phyloP scores from a whole-genome alignment of 2,329 filamentous ascomycete species.

The Aspergillus sclerotialis region DNA sequence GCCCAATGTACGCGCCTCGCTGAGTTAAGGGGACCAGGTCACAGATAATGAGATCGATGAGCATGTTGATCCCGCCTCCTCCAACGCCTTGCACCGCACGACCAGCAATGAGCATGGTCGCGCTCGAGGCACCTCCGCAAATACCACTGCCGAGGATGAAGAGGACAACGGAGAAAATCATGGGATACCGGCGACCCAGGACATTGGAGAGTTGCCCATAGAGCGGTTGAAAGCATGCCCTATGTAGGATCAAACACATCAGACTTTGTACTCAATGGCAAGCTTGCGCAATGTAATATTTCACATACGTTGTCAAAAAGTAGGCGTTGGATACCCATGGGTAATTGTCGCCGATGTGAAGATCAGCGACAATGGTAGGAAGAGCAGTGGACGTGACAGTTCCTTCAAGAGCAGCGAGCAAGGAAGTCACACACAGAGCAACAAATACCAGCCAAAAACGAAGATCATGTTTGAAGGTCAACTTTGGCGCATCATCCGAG shows the following conservation, averaged over 20 bases:
- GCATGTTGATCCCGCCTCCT: slow-evolving; percentile 35
- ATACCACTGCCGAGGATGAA: slow-evolving; percentile 38
- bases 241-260: no score
- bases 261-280: no score
- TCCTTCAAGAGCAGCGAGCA: slow-evolving; percentile 30
- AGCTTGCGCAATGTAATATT: no score
- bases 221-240: slow-evolving; percentile 3
- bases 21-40: slow-evolving; percentile 46
- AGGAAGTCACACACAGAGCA: slow-evolving; percentile 12
- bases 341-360: slow-evolving; percentile 24
- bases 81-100: slow-evolving; percentile 48
- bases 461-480: no score
- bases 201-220: slow-evolving; percentile 5
- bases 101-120: slow-evolving; percentile 45
- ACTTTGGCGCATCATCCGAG: no score
- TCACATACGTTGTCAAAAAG: neutral
- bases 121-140: slow-evolving; percentile 19
- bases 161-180: slow-evolving; percentile 32
- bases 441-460: neutral
- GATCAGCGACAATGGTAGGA: slow-evolving; percentile 27
- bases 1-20: slow-evolving; percentile 37
- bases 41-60: slow-evolving; percentile 44
- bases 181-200: slow-evolving; percentile 38
- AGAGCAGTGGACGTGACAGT: slow-evolving; percentile 34
- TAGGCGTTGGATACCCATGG: slow-evolving; percentile 23